Evolutionary conservation across 1,284 basidiomycete genomes (phyloP).

Genomic region (Naganishia sp.): DNA sequence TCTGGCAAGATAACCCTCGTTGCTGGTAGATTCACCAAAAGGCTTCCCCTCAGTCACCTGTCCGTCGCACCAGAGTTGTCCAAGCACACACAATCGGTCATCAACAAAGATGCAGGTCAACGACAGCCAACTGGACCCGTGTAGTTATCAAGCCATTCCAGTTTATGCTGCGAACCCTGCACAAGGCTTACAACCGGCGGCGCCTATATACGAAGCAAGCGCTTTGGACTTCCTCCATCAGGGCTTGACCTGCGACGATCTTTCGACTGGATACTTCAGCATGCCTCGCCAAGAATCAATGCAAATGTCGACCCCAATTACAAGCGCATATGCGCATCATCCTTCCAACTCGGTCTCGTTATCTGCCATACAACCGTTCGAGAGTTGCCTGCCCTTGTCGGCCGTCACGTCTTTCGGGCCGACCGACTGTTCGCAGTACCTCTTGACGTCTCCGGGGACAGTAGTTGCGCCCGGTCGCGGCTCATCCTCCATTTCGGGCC

Average conservation of each 20-base stretch:
- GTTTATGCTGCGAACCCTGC: not conserved
- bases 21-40: not conserved
- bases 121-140: not conserved
- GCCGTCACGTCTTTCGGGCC: not conserved
- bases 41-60: too few relatives aligned
- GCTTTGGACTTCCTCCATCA: not conserved
- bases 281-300: not conserved
- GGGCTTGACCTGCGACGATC: not conserved
- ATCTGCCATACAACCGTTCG: constrained; percentile 22
- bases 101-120: too few relatives aligned
- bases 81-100: not conserved
- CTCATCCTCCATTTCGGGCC: not conserved
- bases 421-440: not conserved
- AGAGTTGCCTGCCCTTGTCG: not conserved
- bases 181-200: constrained; percentile 9
- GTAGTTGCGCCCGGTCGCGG: not conserved
- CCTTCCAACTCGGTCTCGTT: not conserved
- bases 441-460: not conserved
- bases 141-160: not conserved
- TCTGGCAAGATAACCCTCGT: not conserved
- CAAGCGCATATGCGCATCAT: constrained; percentile 2
- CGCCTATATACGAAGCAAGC: constrained; percentile 11
- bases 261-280: not conserved
- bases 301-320: constrained; percentile 1
- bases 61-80: not conserved